Percentiles rank a stretch among this genome's conserved stretches.
Evolutionary conservation across 805 yeast species (phyloP).

Genomic region (Lachancea sp.): DNA sequence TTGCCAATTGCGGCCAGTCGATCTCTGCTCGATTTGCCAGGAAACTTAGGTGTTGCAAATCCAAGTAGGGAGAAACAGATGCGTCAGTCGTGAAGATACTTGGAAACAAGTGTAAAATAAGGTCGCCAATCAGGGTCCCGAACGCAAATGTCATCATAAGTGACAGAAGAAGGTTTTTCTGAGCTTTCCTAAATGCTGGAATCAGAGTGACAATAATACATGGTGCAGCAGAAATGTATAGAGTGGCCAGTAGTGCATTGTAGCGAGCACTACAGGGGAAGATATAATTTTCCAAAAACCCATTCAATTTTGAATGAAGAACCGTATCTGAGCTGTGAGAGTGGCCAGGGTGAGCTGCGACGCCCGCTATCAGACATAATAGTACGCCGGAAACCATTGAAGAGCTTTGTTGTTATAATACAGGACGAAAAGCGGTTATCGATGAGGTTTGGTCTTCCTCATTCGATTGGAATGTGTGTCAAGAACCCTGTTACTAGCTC

Average conservation of each 20-base stretch:
- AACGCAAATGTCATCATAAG: conserved; percentile 64
- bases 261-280: conserved; percentile 40
- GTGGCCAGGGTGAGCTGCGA: conserved; percentile 3
- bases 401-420: too few species aligned
- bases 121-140: conserved; percentile 72
- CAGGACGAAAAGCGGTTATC: too few species aligned
- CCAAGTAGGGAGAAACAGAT: neutral
- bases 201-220: conserved; percentile 48
- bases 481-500: too few species aligned
- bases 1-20: too few species aligned
- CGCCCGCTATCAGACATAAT: neutral
- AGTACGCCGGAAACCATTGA: neutral
- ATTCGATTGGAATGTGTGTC: too few species aligned
- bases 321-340: neutral
- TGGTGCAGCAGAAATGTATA: conserved; percentile 61
- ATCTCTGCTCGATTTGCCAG: neutral
- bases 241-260: conserved; percentile 58
- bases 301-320: conserved; percentile 4
- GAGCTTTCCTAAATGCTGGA: conserved; percentile 38
- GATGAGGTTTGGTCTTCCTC: too few species aligned
- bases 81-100: conserved; percentile 37
- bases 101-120: conserved; percentile 65
- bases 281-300: conserved; percentile 13
- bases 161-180: conserved; percentile 30
- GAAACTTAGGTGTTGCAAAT: neutral